Evolutionary conservation across 106 monocot species (phyloP), one percentile per base, ranked within the genome.

Genomic region (Allium fistulosum): DNA sequence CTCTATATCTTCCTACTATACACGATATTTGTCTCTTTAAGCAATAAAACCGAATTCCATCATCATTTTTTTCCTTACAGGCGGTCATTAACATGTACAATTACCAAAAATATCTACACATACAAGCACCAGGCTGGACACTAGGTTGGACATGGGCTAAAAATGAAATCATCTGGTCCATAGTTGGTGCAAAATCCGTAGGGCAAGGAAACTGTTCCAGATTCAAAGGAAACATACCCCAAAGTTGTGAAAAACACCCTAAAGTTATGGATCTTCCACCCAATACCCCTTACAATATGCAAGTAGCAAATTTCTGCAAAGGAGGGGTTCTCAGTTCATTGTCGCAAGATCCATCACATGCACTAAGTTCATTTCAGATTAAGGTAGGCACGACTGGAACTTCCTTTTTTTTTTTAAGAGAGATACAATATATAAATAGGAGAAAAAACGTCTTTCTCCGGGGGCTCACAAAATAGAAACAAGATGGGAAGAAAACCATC

Each of bases 241-340:
- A 91, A 69, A 81, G 87, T 65, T 91, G 91, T 55, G 81, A 77
- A 57, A 84, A 72, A 57, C 66, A 81, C 53, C 84, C 91, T 6
- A 73, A 74, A 45, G 59, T 91, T 4, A 84, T 91, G 9, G 87
- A 91, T 73, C 80, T 91, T 12, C 75, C 87, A 7, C 94, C 94
- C 0, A 90, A 87, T 51, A 90, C 94, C 60, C 93, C 94, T 7
- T 94, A 94, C 55, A 94, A 94, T 74, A 80, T 82, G 94, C 90
- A 90, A 66, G 80, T 94, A 46, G 85, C 88, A 1, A 93, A 93
- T 70, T 93, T 88, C 71, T 93, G 93, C 83, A 88, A 86, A 49
- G 92, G 92, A 8, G 93, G 93, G 16, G 85, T 93, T 0, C 66
- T 93, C 12, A 81, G 62, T 28, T 85, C 93, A 4, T 79, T 70